These are phyloP conservation scores for Candida xyloterini DNA, from an alignment of 805 yeast species.

Conservation along the genomic window DNA sequence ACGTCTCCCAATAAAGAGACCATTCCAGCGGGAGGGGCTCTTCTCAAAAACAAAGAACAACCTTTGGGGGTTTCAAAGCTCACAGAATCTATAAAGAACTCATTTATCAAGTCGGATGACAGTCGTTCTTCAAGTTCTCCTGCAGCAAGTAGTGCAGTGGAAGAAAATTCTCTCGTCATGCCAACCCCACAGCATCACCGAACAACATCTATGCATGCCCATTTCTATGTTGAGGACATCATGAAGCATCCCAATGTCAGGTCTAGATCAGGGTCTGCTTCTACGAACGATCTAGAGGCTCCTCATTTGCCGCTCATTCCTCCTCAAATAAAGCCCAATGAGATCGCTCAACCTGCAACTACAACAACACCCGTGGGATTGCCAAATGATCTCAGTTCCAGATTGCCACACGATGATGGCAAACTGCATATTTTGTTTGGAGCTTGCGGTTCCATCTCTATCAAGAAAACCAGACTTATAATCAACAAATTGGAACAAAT, in stretches of 20 bases:
- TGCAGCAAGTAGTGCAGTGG: constrained; percentile 1
- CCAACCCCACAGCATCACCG: constrained; percentile 41
- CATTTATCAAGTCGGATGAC: constrained; percentile 3
- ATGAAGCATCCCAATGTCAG: constrained; percentile 46
- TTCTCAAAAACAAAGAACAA: constrained; percentile 31
- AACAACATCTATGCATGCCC: constrained; percentile 71
- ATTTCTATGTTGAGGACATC: constrained; percentile 68
- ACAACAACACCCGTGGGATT: constrained; percentile 1
- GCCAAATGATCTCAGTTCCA: constrained; percentile 29
- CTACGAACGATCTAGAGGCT: constrained; percentile 27
- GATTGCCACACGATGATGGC: constrained; percentile 51
- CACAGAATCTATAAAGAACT: constrained; percentile 24
- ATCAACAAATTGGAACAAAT: constrained; percentile 50
- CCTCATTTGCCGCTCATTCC: constrained; percentile 9
- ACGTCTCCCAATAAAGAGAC: constrained; percentile 17
- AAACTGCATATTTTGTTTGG: constrained; percentile 55
- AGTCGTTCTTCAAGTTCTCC: neutral
- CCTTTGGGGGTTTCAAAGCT: constrained; percentile 17
- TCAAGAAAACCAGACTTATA: constrained; percentile 50
- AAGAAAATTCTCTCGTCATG: constrained; percentile 5
- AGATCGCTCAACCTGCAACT: constrained; percentile 3
- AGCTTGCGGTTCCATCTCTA: constrained; percentile 56
- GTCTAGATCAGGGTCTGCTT: constrained; percentile 33
- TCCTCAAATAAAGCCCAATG: constrained; percentile 8
- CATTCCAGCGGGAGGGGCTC: constrained; percentile 24